Evolutionary conservation across 2,329 filamentous ascomycete genomes (phyloP).

Genomic region (Lachnellula suecica): DNA sequence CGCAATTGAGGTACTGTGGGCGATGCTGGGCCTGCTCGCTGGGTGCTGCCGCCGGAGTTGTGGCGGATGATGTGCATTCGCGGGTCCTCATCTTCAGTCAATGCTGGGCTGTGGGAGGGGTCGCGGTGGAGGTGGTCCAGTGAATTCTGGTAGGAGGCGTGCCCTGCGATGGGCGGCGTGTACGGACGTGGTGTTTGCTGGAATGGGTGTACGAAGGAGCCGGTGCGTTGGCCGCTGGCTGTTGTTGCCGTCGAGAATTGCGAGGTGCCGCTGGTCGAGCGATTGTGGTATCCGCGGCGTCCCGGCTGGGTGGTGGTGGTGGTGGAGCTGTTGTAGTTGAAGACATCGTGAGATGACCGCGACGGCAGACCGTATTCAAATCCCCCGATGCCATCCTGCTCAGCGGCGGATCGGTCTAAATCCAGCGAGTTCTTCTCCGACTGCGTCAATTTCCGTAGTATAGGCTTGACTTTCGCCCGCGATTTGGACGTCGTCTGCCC

Average conservation of each 20-base stretch:
- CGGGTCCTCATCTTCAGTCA: constrained; percentile 32
- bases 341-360: constrained; percentile 29
- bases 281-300: constrained; percentile 43
- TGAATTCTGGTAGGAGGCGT: constrained; percentile 54
- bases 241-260: constrained; percentile 56
- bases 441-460: constrained; percentile 52
- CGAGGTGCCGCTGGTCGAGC: constrained; percentile 55
- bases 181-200: constrained; percentile 62
- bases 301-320: constrained; percentile 14
- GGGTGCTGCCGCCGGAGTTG: constrained; percentile 23
- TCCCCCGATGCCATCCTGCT: constrained; percentile 50
- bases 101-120: constrained; percentile 37
- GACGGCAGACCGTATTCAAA: constrained; percentile 32
- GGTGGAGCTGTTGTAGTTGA: too few species aligned
- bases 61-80: constrained; percentile 24
- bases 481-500: constrained; percentile 23
- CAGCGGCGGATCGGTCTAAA: constrained; percentile 58
- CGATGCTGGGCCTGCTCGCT: constrained; percentile 18
- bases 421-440: constrained; percentile 65
- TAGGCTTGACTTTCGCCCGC: constrained; percentile 48
- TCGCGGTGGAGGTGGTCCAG: constrained; percentile 51
- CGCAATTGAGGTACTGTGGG: constrained; percentile 23
- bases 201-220: constrained; percentile 61
- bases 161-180: constrained; percentile 55
- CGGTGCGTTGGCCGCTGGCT: constrained; percentile 43